Evolutionary conservation across 129 eudicot species (phyloP).

Genomic region (Rutidosis leptorrhynchoides): DNA sequence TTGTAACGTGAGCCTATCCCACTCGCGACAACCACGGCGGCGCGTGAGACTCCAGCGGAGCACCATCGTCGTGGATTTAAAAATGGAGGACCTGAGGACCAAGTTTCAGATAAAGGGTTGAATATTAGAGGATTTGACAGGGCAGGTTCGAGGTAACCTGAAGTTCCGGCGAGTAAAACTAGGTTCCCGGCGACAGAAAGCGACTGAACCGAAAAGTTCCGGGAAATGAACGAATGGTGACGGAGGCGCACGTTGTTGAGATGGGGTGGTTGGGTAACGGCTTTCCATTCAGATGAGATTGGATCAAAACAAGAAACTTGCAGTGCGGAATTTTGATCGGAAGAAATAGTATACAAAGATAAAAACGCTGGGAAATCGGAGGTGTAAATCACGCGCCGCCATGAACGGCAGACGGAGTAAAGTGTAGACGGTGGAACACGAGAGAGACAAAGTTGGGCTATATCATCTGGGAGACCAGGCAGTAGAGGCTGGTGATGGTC

Average conservation of each 20-base stretch:
- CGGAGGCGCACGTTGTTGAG: slow-evolving; percentile 44
- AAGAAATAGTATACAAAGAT: slow-evolving; percentile 51
- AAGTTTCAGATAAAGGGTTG: slow-evolving; percentile 37
- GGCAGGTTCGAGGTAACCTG: slow-evolving; percentile 53
- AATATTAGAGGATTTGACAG: slow-evolving; percentile 56
- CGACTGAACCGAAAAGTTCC: slow-evolving; percentile 62
- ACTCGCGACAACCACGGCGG: slow-evolving; percentile 57
- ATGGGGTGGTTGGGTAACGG: slow-evolving; percentile 38
- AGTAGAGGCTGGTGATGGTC: slow-evolving; percentile 33
- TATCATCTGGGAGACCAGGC: slow-evolving; percentile 74
- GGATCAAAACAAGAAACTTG: slow-evolving; percentile 57
- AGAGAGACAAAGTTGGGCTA: slow-evolving; percentile 59
- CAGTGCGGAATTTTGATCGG: slow-evolving; percentile 10
- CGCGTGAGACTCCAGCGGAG: slow-evolving; percentile 42
- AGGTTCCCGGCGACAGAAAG: slow-evolving; percentile 43
- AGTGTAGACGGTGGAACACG: slow-evolving; percentile 54
- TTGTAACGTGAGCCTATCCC: slow-evolving; percentile 67
- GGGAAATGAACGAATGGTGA: slow-evolving; percentile 75
- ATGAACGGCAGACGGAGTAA: slow-evolving; percentile 58
- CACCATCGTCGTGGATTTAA: slow-evolving; percentile 76
- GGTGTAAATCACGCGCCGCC: slow-evolving; percentile 66
- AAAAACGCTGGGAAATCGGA: slow-evolving; percentile 49
- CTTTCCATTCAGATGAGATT: slow-evolving; percentile 46
- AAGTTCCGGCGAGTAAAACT: slow-evolving; percentile 60
- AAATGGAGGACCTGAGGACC: slow-evolving; percentile 62